Conservation (phyloP, 164 flowering plant genomes). For the Taxillus chinensis region DNA sequence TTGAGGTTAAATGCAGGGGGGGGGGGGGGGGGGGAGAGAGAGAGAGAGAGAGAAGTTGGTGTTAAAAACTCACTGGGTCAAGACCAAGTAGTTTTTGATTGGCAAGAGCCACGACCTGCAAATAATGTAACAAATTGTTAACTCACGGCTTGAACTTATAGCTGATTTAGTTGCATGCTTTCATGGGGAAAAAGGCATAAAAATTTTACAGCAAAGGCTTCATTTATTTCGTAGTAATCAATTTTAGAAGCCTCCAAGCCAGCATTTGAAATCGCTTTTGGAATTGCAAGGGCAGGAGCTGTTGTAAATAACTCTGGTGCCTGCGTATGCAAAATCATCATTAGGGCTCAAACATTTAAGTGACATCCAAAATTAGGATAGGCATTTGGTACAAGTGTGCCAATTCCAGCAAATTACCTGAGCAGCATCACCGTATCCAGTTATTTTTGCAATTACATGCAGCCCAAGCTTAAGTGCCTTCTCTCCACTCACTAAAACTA, state of each 20-base stretch:
- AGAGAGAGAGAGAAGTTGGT: neutral
- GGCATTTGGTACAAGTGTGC: neutral
- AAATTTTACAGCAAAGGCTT: neutral
- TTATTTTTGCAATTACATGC: neutral
- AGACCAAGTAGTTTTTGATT: constrained; percentile 77
- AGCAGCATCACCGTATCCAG: constrained; percentile 4
- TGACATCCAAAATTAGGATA: neutral
- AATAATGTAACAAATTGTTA: neutral
- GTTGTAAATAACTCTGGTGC: constrained; percentile 1
- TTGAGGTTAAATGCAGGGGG: neutral
- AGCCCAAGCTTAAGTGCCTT: constrained; percentile 3
- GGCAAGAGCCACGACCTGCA: constrained; percentile 92
- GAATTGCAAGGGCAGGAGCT: constrained; percentile 1
- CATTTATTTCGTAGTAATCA: constrained; percentile 2
- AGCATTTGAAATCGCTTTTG: constrained; percentile 2
- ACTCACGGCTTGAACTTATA: too few species aligned
- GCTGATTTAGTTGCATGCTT: too few species aligned
- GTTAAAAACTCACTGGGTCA: constrained; percentile 47
- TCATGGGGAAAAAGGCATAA: neutral
- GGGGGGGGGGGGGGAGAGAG: neutral
- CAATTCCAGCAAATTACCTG: neutral
- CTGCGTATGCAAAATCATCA: neutral
- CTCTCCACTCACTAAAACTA: constrained; percentile 7
- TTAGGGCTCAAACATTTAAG: neutral
- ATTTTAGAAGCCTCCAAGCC: constrained; percentile 6